Conservation (phyloP, 2,329 filamentous ascomycete species). For the Ceratocystis albifundus region DNA sequence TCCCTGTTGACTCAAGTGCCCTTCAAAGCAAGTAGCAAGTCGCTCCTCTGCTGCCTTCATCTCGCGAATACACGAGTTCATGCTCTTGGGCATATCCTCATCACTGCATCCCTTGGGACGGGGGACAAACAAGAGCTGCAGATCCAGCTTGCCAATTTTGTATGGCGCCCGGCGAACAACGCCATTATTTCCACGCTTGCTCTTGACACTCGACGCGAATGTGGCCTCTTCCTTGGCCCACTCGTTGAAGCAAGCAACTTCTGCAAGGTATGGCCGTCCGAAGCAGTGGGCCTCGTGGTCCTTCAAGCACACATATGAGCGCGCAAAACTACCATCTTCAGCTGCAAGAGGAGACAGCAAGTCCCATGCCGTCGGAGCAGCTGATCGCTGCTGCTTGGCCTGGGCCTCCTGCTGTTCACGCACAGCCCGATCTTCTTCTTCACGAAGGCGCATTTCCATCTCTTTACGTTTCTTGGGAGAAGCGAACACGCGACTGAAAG, state of each 20-base stretch:
- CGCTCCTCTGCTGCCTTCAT: constrained; percentile 81
- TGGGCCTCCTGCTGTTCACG: constrained; percentile 54
- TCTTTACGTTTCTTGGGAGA: constrained; percentile 97
- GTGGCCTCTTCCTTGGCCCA: constrained; percentile 82
- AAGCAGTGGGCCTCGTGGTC: constrained; percentile 84
- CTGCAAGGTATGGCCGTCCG: constrained; percentile 74
- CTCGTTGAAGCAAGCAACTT: constrained; percentile 95
- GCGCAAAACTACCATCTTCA: constrained; percentile 84
- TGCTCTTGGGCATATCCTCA: constrained; percentile 98
- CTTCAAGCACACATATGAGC: constrained; percentile 85
- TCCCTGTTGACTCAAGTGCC: constrained; percentile 87
- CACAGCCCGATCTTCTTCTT: constrained; percentile 65
- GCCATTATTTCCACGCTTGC: constrained; percentile 64
- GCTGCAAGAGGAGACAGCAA: constrained; percentile 76
- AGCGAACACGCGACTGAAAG: constrained; percentile 83
- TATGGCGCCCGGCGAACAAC: constrained; percentile 83
- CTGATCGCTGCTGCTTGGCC: constrained; percentile 48
- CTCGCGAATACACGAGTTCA: constrained; percentile 91
- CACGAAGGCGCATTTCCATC: constrained; percentile 69
- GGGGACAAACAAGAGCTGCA: constrained; percentile 90
- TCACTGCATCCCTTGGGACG: constrained; percentile 77
- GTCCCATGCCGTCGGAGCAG: constrained; percentile 68
- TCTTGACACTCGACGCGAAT: constrained; percentile 79
- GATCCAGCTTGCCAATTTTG: constrained; percentile 83
- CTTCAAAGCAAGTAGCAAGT: constrained; percentile 69